Conservation (phyloP, 1,284 basidiomycete species). For the Melampsora occidentalis region DNA sequence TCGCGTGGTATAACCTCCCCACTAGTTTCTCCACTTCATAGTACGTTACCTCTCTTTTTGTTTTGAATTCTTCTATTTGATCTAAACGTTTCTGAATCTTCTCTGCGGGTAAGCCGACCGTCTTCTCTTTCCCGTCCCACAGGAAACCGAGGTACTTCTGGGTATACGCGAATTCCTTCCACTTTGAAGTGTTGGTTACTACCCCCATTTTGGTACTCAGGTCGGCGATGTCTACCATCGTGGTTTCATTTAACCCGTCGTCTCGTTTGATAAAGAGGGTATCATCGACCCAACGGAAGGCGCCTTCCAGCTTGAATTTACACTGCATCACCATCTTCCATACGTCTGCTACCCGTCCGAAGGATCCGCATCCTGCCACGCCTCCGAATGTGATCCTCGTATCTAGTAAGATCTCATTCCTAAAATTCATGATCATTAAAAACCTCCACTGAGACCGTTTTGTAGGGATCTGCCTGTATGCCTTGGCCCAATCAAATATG, state of each 20-base stretch:
- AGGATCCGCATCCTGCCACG: background rate
- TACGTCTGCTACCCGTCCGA: background rate
- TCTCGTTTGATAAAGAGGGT: background rate
- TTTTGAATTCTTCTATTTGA: background rate
- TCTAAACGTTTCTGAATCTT: background rate
- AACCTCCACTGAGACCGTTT: too few species aligned
- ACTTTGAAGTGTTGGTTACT: background rate
- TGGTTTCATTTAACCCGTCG: too few species aligned
- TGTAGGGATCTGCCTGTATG: too few species aligned
- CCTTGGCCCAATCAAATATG: too few species aligned
- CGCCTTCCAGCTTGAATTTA: background rate
- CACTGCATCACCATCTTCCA: background rate
- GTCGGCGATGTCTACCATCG: background rate
- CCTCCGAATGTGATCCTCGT: background rate
- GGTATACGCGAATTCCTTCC: background rate
- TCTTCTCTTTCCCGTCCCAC: background rate
- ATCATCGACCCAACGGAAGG: conserved; percentile 11
- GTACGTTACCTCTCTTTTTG: too few species aligned
- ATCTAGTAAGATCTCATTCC: too few species aligned
- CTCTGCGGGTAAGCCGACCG: background rate
- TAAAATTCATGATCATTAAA: too few species aligned
- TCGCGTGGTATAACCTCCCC: background rate
- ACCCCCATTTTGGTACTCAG: background rate
- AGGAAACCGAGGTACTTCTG: conserved; percentile 15
- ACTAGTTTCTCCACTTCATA: background rate